Conservation (phyloP, 129 eudicot species). For the Calendula officinalis region DNA sequence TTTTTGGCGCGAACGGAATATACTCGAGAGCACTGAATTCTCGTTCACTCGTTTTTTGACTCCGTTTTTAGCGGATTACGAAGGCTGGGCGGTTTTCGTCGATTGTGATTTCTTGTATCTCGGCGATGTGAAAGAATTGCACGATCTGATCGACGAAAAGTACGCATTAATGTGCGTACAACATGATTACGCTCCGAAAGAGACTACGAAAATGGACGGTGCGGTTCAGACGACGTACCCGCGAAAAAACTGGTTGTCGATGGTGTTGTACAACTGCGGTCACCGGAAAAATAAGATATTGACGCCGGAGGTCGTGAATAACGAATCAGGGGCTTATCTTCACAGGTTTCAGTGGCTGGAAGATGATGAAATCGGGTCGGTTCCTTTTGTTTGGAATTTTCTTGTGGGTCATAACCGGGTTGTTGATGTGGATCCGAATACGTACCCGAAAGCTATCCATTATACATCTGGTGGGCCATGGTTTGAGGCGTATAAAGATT, state of each 20-base stretch:
- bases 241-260: slow-evolving; percentile 91
- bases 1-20: slow-evolving; percentile 80
- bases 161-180: slow-evolving; percentile 90
- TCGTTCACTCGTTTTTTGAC: slow-evolving; percentile 75
- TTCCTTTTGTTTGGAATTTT: slow-evolving; percentile 89
- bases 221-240: slow-evolving; percentile 89
- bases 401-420: slow-evolving; percentile 85
- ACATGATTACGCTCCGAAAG: slow-evolving; percentile 87
- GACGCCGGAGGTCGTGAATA: slow-evolving; percentile 78
- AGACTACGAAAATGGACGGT: slow-evolving; percentile 88
- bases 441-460: slow-evolving; percentile 73
- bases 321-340: slow-evolving; percentile 64
- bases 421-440: slow-evolving; percentile 48
- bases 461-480: slow-evolving; percentile 93
- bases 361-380: slow-evolving; percentile 76
- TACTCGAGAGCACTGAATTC: slow-evolving; percentile 85
- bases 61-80: slow-evolving; percentile 56
- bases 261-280: slow-evolving; percentile 93
- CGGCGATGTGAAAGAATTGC: slow-evolving; percentile 57
- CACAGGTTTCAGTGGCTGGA: slow-evolving; percentile 93
- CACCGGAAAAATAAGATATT: slow-evolving; percentile 62
- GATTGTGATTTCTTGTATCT: slow-evolving; percentile 89
- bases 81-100: slow-evolving; percentile 89
- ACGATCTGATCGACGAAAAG: slow-evolving; percentile 61
- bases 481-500: slow-evolving; percentile 91